Conservation (phyloP, 768 basidiomycete species). For the Boletus subparvulus region DNA sequence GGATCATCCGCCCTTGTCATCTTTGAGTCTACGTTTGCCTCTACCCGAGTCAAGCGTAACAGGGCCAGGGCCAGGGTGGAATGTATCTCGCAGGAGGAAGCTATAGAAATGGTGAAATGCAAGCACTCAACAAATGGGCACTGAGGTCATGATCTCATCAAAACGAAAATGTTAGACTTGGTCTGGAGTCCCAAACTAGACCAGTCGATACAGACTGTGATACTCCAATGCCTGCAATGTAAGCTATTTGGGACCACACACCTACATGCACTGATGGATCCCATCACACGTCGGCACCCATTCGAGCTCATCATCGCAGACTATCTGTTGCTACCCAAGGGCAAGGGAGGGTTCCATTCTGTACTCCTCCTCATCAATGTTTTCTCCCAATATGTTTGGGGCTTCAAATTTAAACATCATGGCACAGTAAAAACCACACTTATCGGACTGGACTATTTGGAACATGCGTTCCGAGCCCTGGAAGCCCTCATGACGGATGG, state of each 20-base stretch:
- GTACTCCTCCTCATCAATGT: conserved; percentile 24
- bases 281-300: conserved; percentile 36
- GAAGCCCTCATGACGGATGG: conserved; percentile 41
- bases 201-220: not conserved
- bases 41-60: too few relatives aligned
- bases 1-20: too few relatives aligned
- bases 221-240: conserved; percentile 25
- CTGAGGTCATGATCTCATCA: not conserved
- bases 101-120: not conserved
- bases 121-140: conserved; percentile 1
- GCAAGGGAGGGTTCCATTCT: conserved; percentile 32
- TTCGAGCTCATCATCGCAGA: conserved; percentile 30
- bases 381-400: conserved; percentile 34
- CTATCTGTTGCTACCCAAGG: conserved; percentile 35
- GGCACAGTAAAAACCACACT: conserved; percentile 31
- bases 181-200: not conserved
- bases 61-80: too few relatives aligned
- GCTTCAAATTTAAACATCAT: conserved; percentile 24
- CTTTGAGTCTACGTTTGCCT: too few relatives aligned
- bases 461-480: conserved; percentile 15
- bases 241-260: conserved; percentile 21
- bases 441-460: too few relatives aligned
- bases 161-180: not conserved
- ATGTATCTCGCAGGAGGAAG: conserved; percentile 2
- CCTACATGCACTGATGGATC: conserved; percentile 32